Percentiles rank a stretch among this genome's conserved stretches.
phyloP scores from a whole-genome alignment of 257 asterid genomes.

The Plantago major region DNA sequence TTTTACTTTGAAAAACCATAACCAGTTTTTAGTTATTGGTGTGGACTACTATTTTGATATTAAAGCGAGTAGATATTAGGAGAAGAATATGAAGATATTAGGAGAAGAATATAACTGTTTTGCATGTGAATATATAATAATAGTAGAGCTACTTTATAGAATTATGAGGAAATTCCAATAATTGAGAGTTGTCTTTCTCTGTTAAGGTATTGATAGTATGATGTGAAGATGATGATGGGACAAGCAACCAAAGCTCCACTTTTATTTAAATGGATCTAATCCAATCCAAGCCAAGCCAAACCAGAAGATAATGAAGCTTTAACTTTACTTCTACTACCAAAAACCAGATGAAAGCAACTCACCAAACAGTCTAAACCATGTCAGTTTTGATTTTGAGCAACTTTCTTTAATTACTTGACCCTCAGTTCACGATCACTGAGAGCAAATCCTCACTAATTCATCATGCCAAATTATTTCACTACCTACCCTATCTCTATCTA shows the following conservation, averaged over 20 bases:
- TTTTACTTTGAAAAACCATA: background rate
- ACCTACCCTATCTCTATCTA: no score
- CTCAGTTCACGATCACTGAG: background rate
- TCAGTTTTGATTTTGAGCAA: background rate
- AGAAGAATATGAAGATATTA: background rate
- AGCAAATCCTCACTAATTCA: background rate
- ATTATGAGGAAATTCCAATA: background rate
- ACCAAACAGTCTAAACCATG: background rate
- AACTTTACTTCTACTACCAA: slow-evolving; percentile 14
- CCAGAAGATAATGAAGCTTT: background rate
- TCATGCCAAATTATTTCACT: background rate
- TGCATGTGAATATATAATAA: slow-evolving; percentile 22
- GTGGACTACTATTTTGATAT: background rate
- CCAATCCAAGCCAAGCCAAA: slow-evolving; percentile 5
- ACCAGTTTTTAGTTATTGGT: background rate
- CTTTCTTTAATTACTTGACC: background rate
- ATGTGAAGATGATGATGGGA: background rate
- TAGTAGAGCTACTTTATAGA: background rate
- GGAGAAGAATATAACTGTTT: slow-evolving; percentile 9
- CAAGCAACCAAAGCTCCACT: background rate
- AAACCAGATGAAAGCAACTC: background rate
- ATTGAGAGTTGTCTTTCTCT: background rate
- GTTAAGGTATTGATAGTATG: background rate
- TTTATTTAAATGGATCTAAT: background rate
- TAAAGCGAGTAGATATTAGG: background rate